Evolutionary conservation across 371 early-diverging fungal genomes (phyloP).

Genomic region (Choanephora cucurbitarum): DNA sequence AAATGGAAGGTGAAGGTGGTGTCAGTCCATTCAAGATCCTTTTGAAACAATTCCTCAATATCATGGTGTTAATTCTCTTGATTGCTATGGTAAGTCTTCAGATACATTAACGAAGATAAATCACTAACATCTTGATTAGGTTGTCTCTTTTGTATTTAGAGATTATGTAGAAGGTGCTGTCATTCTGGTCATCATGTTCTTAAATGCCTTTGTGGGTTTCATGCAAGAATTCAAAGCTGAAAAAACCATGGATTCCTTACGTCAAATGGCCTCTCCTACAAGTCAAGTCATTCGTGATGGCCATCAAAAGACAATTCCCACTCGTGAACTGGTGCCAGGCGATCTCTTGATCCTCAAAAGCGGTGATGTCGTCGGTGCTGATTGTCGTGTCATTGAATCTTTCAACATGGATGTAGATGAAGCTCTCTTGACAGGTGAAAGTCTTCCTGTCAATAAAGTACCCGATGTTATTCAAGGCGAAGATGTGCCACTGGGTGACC

Average conservation of each 20-base stretch:
- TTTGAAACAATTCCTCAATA: slow-evolving; percentile 75
- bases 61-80: slow-evolving; percentile 80
- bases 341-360: slow-evolving; percentile 88
- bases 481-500: slow-evolving; percentile 52
- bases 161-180: slow-evolving; percentile 75
- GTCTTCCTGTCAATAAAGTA: slow-evolving; percentile 41
- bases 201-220: slow-evolving; percentile 87
- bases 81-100: slow-evolving; percentile 63
- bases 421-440: slow-evolving; percentile 79
- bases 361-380: slow-evolving; percentile 92
- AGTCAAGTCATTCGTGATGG: slow-evolving; percentile 84
- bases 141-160: slow-evolving; percentile 61
- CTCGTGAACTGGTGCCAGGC: slow-evolving; percentile 82
- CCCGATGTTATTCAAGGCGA: slow-evolving; percentile 27
- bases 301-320: slow-evolving; percentile 65
- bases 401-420: slow-evolving; percentile 89
- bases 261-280: slow-evolving; percentile 83
- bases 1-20: slow-evolving; percentile 71
- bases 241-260: slow-evolving; percentile 87
- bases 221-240: slow-evolving; percentile 90
- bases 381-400: slow-evolving; percentile 81
- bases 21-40: slow-evolving; percentile 67
- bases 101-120: too few relatives aligned
- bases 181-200: slow-evolving; percentile 73
- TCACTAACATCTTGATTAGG: slow-evolving; percentile 36